Base-by-base conservation (phyloP, 805 yeast genomes). In the Nakazawaea anatomiae region DNA sequence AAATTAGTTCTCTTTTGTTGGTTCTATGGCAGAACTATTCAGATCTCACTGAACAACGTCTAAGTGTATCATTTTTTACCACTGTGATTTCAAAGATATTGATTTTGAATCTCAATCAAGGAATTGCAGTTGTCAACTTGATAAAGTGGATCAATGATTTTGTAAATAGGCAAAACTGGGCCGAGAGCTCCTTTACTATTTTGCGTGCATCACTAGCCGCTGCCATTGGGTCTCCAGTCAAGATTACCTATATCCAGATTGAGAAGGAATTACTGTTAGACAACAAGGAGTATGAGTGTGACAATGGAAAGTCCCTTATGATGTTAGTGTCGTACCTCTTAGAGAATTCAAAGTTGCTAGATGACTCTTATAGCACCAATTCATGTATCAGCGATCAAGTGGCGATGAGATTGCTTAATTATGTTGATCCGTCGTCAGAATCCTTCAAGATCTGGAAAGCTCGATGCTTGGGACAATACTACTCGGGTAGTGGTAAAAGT, bases 391-490 rank as follows among this genome's bases (percentile, higher is more conserved):
- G 12, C 44, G 52, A 14, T 25, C 27, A 28, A 6, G 35, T 42
- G 9, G 44, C 43, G 14, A 35, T 12, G 42, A 40, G 25, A n/a
- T 41, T 40, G 9, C 18, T 29, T 5, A 28, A 14, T 6, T 39
- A 44, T 10, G 45, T 45, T 12, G 18, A 10, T 6, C 30, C 18
- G 25, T n/a, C 53, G 60, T 6, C 43, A 35, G 6, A 9, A 1
- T 6, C 44, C 0, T 60, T 68, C 46, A 50, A 55, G 1, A n/a
- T 56, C 1, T 69, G 72, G 73, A 62, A 65, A 39, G 70, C 64
- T 0, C 54, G 57, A n/a, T 58, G 57, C 44, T 51, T 70, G 12
- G 72, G 69, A 1, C 27, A 52, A 4, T 66, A 54, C 39, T 68
- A 67, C 50, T 51, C 57, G 14, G 28, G 30, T 1, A 57, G 61